Percentiles rank a stretch among this genome's conserved stretches.
Conservation (phyloP, 306 rosid species). For the Trifolium subterraneum region DNA sequence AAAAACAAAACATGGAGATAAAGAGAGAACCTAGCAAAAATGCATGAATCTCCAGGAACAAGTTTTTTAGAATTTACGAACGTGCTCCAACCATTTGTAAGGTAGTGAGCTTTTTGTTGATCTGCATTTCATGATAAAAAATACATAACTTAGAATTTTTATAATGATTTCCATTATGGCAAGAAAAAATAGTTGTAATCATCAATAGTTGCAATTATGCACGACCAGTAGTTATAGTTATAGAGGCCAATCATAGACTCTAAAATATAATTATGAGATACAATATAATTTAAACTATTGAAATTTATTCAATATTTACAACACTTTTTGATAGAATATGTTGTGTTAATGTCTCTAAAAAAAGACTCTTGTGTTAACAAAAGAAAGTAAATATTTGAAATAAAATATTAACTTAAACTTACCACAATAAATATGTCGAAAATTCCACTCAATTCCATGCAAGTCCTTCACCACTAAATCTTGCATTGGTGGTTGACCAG, state of each 20-base stretch:
- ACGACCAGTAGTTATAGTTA: neutral
- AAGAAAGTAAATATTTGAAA: neutral
- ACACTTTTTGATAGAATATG: too few relatives aligned
- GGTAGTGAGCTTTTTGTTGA: constrained; percentile 70
- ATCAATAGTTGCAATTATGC: neutral
- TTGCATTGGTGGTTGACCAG: constrained; percentile 58
- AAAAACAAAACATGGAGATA: neutral
- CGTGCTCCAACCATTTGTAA: constrained; percentile 80
- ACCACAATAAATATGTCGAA: constrained; percentile 76
- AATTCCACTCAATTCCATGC: constrained; percentile 73
- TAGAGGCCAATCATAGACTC: neutral
- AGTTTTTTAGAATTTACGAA: constrained; percentile 70
- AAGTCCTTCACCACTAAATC: constrained; percentile 67
- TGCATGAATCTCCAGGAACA: constrained; percentile 67
- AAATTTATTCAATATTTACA: too few relatives aligned
- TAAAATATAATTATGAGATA: too few relatives aligned
- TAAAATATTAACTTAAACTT: constrained; percentile 27
- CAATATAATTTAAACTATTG: too few relatives aligned
- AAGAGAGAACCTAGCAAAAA: constrained; percentile 59
- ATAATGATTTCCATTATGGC: neutral
- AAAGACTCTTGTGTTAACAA: neutral
- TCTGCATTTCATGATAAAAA: constrained; percentile 48
- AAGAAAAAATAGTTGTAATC: neutral
- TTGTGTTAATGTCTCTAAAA: too few relatives aligned
- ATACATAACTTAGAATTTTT: neutral